Evolutionary conservation across 2,329 filamentous ascomycete species (phyloP), one percentile per base, ranked within the genome.

Genomic region (Aspergillus neoniger): DNA sequence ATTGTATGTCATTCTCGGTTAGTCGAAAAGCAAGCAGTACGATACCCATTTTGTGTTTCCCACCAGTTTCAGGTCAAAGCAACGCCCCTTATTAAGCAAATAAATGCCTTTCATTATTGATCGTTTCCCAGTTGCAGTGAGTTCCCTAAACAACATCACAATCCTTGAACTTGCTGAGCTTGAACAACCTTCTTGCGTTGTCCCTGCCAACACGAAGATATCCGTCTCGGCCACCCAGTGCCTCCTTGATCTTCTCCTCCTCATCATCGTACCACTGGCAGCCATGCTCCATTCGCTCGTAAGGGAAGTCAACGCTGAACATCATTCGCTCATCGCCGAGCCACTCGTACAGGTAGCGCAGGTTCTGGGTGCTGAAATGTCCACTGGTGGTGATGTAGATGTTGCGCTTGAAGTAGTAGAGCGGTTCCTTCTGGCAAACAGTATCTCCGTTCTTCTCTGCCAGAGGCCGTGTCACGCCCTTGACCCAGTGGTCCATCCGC

Each of bases 141-240:
- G 3, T 32, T 32, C 4, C 12, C 1, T 32, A 47, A n/a, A 58
- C 51, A 19, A 55, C 59, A 41, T 63, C 43, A 3, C 54, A 60
- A 59, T 67, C 63, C 14, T 63, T 47, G 49, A 57, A 65, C 39
- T 58, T 48, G 12, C 44, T 61, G 55, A 71, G 55, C 58, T 75
- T 62, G 55, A 79, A 74, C 43, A 78, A 57, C 30, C 65, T 69
- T 70, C 76, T 78, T 25, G 76, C 75, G 64, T 78, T 78, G 28
- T 77, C 75, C 55, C 73, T 68, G 5, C 76, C 76, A 65, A 79
- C 76, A 58, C 72, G 73, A 55, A 65, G 59, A 43, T 70, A 74
- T 15, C 60, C 66, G 66, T 74, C 63, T 72, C 68, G 54, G 71
- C 70, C 60, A 63, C 59, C 62, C 30, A 62, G 43, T 6, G 59